A percentile compares a stretch with the other conserved stretches of the same genome.
phyloP scores from a whole-genome alignment of 202 grass and related monocot species.

The Saccharum hybrid region DNA sequence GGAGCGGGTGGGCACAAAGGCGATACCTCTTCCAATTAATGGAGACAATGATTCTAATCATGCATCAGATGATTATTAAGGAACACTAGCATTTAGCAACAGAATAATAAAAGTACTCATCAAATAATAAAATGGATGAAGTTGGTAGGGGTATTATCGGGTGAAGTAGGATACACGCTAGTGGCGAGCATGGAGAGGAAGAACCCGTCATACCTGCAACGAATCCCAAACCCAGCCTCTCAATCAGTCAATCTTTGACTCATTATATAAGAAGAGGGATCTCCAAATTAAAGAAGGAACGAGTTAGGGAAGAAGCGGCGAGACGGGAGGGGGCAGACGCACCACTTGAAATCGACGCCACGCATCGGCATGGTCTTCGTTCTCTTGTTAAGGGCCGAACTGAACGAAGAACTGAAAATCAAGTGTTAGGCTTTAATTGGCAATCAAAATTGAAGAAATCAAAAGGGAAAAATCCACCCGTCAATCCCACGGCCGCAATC shows the following conservation, averaged over 20 bases:
- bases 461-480: background rate
- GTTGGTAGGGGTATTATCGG: background rate
- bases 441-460: constrained; percentile 8
- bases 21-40: constrained; percentile 97
- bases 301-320: background rate
- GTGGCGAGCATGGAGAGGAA: constrained; percentile 97
- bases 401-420: background rate
- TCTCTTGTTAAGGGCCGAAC: background rate
- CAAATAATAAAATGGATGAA: background rate
- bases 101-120: background rate
- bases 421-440: background rate
- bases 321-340: background rate
- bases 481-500: background rate
- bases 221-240: background rate
- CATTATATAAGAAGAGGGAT: background rate
- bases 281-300: background rate
- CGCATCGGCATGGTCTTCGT: constrained; percentile 66
- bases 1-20: constrained; percentile 82
- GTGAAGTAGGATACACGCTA: constrained; percentile 79
- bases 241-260: background rate
- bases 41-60: constrained; percentile 80
- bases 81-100: background rate
- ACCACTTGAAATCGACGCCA: constrained; percentile 94
- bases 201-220: constrained; percentile 94
- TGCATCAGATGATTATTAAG: constrained; percentile 38